Base-by-base conservation (phyloP, 805 yeast species). In the Starmera quercuum region DNA sequence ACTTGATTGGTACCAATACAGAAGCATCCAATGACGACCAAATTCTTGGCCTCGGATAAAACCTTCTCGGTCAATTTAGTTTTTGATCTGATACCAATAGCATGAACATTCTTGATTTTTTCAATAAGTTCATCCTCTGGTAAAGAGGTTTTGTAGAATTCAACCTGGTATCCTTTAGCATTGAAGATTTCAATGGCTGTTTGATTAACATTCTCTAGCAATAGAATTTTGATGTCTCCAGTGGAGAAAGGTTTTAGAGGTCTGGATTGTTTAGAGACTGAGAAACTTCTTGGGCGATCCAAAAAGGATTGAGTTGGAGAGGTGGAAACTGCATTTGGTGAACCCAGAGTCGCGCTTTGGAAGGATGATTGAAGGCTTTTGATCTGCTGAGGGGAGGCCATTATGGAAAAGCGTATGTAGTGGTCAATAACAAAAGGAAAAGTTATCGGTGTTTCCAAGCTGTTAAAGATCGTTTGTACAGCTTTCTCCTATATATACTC, bases 1-100 rank as follows among this genome's bases (percentile, higher is more conserved):
- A 92, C 98, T 67, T 92, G 98, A 68, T 92, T 92, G 41, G 97
- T 92, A 54, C 98, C 98, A 49, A 92, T 92, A 73, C 98, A 92
- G 83, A 92, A 92, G 68, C 98, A 92, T 37, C 98, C 98, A 61
- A 92, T 69, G 21, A 76, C 88, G 19, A 83, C 83, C 61, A 92
- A 71, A 67, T 90, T 85, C 59, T 79, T 82, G 37, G 98, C 98
- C 50, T 83, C 84, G 44, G 75, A 68, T 50, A 92, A 69, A 20
- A 92, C 78, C 33, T 76, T 77, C 46, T 75, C 81, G 26, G 87
- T 84, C 54, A 92, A 70, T 61, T 78, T 83, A 33, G 98, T 92
- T 71, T 92, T 92, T 40, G 97, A 92, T 69, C 98, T 84, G 56
- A 92, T 88, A 63, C 98, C 98, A 55, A 92, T 78, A 39, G 96